These are phyloP conservation scores for Agaricales sp. DNA, from an alignment of 1,284 basidiomycete genomes.

Conservation along the genomic window DNA sequence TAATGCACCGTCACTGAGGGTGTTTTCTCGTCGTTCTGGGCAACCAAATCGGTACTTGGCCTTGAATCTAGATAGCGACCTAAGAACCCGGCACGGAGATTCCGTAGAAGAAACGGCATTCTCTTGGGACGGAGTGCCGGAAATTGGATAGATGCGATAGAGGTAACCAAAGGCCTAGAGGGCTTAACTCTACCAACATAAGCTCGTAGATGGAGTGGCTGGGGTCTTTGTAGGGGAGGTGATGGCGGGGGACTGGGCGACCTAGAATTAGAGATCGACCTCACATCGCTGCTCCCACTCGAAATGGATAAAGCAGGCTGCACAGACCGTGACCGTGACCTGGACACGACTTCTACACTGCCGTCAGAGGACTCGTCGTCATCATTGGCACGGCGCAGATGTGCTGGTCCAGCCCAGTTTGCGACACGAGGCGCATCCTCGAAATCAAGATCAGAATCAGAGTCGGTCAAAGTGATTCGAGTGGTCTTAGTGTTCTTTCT, in stretches of 20 bases:
- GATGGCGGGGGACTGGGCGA: background rate
- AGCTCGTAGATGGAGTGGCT: background rate
- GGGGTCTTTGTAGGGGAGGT: background rate
- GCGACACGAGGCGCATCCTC: too few species aligned
- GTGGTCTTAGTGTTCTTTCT: too few species aligned
- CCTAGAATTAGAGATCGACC: too few species aligned
- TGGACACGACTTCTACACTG: background rate
- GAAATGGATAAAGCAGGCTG: background rate
- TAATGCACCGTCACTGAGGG: constrained; percentile 21
- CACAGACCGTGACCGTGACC: background rate
- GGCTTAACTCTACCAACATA: background rate
- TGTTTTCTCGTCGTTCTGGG: constrained; percentile 17
- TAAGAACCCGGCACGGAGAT: constrained; percentile 35
- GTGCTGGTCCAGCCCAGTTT: too few species aligned
- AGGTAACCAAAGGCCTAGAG: background rate
- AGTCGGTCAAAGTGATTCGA: too few species aligned
- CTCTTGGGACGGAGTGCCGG: constrained; percentile 1
- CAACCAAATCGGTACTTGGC: too few species aligned
- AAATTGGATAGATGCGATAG: background rate
- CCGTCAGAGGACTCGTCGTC: too few species aligned
- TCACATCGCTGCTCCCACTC: too few species aligned
- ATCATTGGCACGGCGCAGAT: too few species aligned
- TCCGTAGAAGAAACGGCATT: constrained; percentile 46
- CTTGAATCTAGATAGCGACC: constrained; percentile 21
- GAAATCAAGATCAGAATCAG: too few species aligned